phyloP scores from a whole-genome alignment of 192 early-diverging fungal species.

The Coemansia sp. region DNA sequence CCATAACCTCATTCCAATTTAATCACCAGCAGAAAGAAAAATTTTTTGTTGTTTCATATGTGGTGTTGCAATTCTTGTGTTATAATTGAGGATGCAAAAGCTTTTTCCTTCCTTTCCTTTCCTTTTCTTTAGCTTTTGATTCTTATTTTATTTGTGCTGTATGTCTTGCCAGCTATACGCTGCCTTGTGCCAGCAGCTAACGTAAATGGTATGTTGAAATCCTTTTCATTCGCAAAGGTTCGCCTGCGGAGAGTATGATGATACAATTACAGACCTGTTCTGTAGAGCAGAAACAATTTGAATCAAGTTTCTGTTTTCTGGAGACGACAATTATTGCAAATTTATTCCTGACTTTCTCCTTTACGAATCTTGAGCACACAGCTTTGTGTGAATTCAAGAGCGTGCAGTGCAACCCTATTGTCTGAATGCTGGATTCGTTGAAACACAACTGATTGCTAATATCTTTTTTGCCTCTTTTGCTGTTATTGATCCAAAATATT shows the following conservation, averaged over 20 bases:
- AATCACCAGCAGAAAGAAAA: too few species aligned
- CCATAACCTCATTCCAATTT: too few species aligned
- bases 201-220: background rate
- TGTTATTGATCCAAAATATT: too few species aligned
- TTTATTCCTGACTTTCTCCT: conserved; percentile 25
- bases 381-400: background rate
- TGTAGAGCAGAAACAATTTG: conserved; percentile 37
- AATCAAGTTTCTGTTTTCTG: conserved; percentile 40
- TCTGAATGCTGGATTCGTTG: too few species aligned
- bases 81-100: too few species aligned
- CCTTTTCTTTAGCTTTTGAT: background rate
- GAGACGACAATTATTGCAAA: conserved; percentile 29
- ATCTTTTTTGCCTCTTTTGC: too few species aligned
- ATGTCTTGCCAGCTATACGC: background rate
- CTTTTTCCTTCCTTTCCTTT: too few species aligned
- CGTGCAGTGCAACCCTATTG: background rate
- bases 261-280: conserved; percentile 54
- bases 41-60: too few species aligned
- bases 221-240: background rate
- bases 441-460: too few species aligned
- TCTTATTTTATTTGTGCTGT: background rate
- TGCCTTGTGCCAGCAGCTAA: background rate
- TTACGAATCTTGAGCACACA: background rate
- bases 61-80: too few species aligned
- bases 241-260: conserved; percentile 21